phyloP scores from a whole-genome alignment of 1,139 yeast species.

The Diutina mesorugosa region DNA sequence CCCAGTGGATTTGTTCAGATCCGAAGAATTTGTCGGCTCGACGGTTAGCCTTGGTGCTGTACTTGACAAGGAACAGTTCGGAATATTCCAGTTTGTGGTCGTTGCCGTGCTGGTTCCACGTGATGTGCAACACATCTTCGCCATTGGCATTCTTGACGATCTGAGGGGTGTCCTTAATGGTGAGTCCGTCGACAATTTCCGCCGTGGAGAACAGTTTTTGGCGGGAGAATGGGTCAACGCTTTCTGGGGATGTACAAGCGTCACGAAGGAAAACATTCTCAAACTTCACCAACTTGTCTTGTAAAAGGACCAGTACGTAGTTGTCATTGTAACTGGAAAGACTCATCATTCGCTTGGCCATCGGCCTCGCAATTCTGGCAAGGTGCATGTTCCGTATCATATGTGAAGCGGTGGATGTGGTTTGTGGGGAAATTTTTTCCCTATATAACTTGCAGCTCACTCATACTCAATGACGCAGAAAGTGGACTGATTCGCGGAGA shows the following conservation, averaged over 20 bases:
- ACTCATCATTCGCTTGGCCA: background rate
- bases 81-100: conserved; percentile 27
- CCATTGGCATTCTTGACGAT: conserved; percentile 13
- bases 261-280: conserved; percentile 54
- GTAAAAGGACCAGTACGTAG: background rate
- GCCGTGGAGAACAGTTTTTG: conserved; percentile 64
- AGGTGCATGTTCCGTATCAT: background rate
- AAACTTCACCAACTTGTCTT: conserved; percentile 12
- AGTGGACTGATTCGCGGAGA: background rate
- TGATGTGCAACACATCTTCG: conserved; percentile 25
- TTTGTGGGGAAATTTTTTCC: background rate
- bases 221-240: conserved; percentile 43
- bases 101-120: conserved; percentile 36
- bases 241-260: conserved; percentile 35
- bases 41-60: conserved; percentile 23
- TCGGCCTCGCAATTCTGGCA: background rate
- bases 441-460: background rate
- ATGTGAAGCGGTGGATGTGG: background rate
- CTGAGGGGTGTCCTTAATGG: conserved; percentile 14
- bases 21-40: conserved; percentile 20
- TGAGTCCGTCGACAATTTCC: conserved; percentile 17
- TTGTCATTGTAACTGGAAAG: background rate
- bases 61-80: conserved; percentile 30
- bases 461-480: background rate
- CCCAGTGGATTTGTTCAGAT: conserved; percentile 30